phyloP scores from a whole-genome alignment of 495 filamentous ascomycete species.

The Hypoxylon crocopeplum region DNA sequence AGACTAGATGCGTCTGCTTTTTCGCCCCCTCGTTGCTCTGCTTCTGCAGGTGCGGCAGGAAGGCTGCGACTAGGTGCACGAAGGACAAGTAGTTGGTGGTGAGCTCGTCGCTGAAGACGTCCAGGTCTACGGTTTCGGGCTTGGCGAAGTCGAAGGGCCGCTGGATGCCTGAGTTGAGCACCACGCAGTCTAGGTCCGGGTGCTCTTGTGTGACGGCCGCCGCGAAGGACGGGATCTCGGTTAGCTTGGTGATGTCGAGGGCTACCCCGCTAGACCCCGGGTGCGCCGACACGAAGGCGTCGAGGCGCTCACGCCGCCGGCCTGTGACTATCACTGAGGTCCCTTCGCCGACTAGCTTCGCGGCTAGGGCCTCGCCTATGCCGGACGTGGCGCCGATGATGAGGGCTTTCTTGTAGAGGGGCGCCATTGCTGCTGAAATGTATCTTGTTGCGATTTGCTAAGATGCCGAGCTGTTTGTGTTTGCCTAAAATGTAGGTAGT shows the following conservation, averaged over 20 bases:
- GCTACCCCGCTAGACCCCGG: slow-evolving; percentile 52
- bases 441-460: too few relatives aligned
- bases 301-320: slow-evolving; percentile 64
- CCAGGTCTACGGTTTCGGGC: slow-evolving; percentile 64
- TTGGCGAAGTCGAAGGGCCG: slow-evolving; percentile 62
- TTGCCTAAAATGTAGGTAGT: too few relatives aligned
- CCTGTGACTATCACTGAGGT: slow-evolving; percentile 63
- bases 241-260: slow-evolving; percentile 66
- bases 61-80: slow-evolving; percentile 62
- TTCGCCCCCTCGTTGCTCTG: background rate
- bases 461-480: too few relatives aligned
- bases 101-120: slow-evolving; percentile 56
- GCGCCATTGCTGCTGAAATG: slow-evolving; percentile 57
- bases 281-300: slow-evolving; percentile 62
- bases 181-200: slow-evolving; percentile 60
- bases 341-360: slow-evolving; percentile 62
- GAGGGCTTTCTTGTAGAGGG: slow-evolving; percentile 68
- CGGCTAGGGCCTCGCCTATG: slow-evolving; percentile 67
- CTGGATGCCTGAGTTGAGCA: slow-evolving; percentile 62
- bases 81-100: slow-evolving; percentile 67
- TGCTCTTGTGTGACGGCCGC: slow-evolving; percentile 57
- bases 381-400: slow-evolving; percentile 73
- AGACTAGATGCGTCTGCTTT: slow-evolving; percentile 46
- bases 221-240: slow-evolving; percentile 61
- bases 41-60: slow-evolving; percentile 64